phyloP scores from a whole-genome alignment of 2,329 filamentous ascomycete species.

The Parasarocladium wereldwijsianum region DNA sequence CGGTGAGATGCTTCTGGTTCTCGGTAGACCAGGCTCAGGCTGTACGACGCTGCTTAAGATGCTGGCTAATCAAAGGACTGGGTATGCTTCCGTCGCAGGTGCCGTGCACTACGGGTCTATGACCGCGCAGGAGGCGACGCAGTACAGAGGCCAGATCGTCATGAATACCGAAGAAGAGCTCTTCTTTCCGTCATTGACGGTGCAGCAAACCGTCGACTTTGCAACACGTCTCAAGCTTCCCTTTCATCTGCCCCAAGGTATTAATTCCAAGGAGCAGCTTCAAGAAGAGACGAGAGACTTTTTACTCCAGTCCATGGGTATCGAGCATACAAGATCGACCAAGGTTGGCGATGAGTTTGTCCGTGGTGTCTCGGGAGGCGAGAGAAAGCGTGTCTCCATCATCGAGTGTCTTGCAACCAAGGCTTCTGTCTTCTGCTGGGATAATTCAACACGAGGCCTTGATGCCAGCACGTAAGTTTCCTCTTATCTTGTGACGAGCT shows the following conservation, averaged over 20 bases:
- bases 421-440: conserved; percentile 49
- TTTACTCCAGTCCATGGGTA: conserved; percentile 32
- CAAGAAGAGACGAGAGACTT: conserved; percentile 34
- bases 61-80: conserved; percentile 47
- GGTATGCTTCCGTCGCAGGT: conserved; percentile 42
- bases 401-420: conserved; percentile 46
- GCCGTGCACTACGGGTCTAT: conserved; percentile 40
- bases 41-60: conserved; percentile 60
- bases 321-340: conserved; percentile 45
- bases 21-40: conserved; percentile 53
- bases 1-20: conserved; percentile 53
- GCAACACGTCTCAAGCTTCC: conserved; percentile 47
- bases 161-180: conserved; percentile 58
- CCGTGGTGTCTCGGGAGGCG: conserved; percentile 52
- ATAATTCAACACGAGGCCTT: conserved; percentile 50
- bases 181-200: conserved; percentile 53
- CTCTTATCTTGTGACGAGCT: background rate
- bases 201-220: conserved; percentile 57
- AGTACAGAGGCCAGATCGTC: conserved; percentile 43
- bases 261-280: conserved; percentile 26
- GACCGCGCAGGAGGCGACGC: conserved; percentile 31
- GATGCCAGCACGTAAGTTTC: conserved; percentile 42
- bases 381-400: conserved; percentile 55
- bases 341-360: conserved; percentile 54
- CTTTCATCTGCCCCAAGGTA: conserved; percentile 27